phyloP scores from a whole-genome alignment of 2,329 filamentous ascomycete species.

The Ophiocordyceps camponoti-leonardi region DNA sequence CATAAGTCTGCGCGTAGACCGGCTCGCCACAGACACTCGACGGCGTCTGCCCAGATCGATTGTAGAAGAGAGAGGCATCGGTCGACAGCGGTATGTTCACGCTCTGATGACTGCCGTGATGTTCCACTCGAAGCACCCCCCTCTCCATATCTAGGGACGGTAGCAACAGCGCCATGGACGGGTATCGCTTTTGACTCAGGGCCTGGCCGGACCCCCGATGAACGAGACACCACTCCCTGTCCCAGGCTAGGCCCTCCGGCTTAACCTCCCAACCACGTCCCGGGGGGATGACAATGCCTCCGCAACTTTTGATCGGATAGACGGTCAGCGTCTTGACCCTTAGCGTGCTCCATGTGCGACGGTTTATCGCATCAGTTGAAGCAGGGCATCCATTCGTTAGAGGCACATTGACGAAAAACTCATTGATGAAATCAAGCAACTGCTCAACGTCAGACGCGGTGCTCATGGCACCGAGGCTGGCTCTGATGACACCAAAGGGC shows the following conservation, averaged over 20 bases:
- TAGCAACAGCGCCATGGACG: constrained; percentile 69
- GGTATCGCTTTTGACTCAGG: constrained; percentile 76
- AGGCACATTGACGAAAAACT: constrained; percentile 37
- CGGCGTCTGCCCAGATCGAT: constrained; percentile 20
- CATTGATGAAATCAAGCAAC: constrained; percentile 54
- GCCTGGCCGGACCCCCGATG: constrained; percentile 72
- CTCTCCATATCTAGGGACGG: constrained; percentile 55
- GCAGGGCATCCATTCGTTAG: not conserved
- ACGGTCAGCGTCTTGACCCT: constrained; percentile 49
- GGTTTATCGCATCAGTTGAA: not conserved
- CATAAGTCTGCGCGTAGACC: constrained; percentile 55
- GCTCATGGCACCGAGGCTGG: constrained; percentile 84
- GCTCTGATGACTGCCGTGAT: constrained; percentile 17
- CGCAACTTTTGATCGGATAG: constrained; percentile 92
- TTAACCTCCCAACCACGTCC: constrained; percentile 56
- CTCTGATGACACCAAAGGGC: constrained; percentile 72
- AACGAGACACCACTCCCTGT: constrained; percentile 90
- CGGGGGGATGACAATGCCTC: constrained; percentile 52
- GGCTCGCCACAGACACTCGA: constrained; percentile 73
- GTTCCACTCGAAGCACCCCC: constrained; percentile 47
- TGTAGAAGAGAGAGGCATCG: constrained; percentile 40
- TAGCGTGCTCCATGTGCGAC: constrained; percentile 3
- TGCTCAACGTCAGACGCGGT: constrained; percentile 53
- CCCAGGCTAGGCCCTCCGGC: constrained; percentile 76
- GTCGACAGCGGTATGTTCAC: constrained; percentile 47